Evolutionary conservation across 495 filamentous ascomycete genomes (phyloP), one percentile per base, ranked within the genome.

Genomic region (Hypomontagnella monticulosa): DNA sequence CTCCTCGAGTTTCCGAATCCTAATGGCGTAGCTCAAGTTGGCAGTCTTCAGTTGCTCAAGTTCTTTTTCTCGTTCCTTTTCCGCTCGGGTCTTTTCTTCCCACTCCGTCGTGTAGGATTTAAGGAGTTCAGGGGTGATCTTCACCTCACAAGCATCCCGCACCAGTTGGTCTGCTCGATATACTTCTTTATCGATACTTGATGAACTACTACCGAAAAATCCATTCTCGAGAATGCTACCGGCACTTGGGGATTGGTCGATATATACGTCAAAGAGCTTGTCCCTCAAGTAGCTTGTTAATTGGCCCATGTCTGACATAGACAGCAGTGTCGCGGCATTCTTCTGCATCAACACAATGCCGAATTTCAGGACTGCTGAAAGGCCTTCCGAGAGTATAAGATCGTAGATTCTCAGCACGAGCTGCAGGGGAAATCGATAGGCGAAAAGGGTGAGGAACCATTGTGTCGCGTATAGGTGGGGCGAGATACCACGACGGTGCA

Each of bases 401-500:
- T 99, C 95, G 78, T 98, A 98, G 32, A 99, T 93, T 49, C 95
- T 91, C 50, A 99, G 85, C 16, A 98, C 95, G 1, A 99, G 85
- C 72, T 99, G 95, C 7, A 99, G 82, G 10, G 95, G 95, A 76
- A 99, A 99, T 44, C 96, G 90, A 76, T 99, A 98, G 12, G 95
- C 93, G 71, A 99, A 99, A n/a, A 99, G 84, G 4, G 95, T 99
- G 41, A 99, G 86, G 76, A 98, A 98, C 95, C 95, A 99, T 74
- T 98, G 95, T 0, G 95, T 98, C 41, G 95, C 95, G 73, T 99
- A 99, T 7, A 99, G 81, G 67, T 97, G 90, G 0, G 96, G 92
- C 40, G 89, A 88, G 36, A 98, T 95, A 19, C 90, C 88, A 41
- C 91, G 89, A 52, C 95, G 88, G 62, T 90, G 89, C 40, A 99